Evolutionary conservation across 129 eudicot genomes (phyloP).

Genomic region (carrot (Daucus carota)): DNA sequence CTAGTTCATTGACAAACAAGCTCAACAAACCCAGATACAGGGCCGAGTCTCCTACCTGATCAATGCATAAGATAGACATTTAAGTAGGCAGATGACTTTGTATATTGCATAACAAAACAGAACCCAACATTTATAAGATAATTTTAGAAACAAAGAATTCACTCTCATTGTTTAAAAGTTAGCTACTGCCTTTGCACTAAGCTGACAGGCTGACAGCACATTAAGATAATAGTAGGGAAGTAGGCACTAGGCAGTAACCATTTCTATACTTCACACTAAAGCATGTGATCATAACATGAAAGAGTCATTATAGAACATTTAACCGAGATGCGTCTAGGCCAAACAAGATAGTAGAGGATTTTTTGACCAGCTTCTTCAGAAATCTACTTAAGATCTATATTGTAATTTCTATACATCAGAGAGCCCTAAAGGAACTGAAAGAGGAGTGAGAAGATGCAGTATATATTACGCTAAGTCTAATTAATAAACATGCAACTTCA

Average conservation of each 20-base stretch:
- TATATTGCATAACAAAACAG: background rate
- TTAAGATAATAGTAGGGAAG: background rate
- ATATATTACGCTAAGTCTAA: background rate
- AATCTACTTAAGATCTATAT: background rate
- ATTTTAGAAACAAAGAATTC: background rate
- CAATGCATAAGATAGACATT: background rate
- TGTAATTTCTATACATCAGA: background rate
- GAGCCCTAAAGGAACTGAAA: background rate
- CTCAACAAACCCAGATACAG: slow-evolving; percentile 70
- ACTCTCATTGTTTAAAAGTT: background rate
- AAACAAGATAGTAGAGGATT: background rate
- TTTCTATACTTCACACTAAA: background rate
- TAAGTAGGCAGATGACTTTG: no score
- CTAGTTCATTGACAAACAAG: slow-evolving; percentile 78
- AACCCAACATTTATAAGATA: background rate
- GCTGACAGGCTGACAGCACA: background rate
- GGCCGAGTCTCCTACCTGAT: slow-evolving; percentile 88
- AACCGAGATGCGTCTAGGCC: background rate
- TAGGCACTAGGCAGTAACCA: background rate
- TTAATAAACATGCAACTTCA: background rate
- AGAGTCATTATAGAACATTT: background rate
- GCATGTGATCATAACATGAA: background rate
- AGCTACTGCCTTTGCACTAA: background rate
- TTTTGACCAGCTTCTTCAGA: background rate
- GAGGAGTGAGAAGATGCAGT: background rate